A percentile compares a stretch with the other conserved stretches of the same genome.
Evolutionary conservation across 2,329 filamentous ascomycete species (phyloP).

Genomic region (Chaetomiaceae sp.): DNA sequence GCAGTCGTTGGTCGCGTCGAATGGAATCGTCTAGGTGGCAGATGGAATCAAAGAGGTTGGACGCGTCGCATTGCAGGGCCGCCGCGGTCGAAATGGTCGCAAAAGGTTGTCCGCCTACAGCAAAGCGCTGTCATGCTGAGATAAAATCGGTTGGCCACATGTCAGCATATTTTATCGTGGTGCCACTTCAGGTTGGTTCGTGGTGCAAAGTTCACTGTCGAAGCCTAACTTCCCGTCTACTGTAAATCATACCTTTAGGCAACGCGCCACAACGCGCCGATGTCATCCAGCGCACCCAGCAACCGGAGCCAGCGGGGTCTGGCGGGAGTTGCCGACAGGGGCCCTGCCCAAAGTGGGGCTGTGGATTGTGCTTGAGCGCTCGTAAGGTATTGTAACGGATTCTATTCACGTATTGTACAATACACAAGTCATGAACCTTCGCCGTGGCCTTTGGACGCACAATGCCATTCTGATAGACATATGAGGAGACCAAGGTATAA

Average conservation of each 20-base stretch:
- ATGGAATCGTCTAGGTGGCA: neutral
- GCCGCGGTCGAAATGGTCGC: constrained; percentile 3
- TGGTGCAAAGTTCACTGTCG: neutral
- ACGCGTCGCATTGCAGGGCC: neutral
- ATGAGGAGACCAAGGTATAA: too few species aligned
- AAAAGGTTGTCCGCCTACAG: neutral
- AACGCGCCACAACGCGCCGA: too few species aligned
- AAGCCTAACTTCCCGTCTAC: too few species aligned
- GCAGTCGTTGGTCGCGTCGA: neutral
- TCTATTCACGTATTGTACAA: too few species aligned
- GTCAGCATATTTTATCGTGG: neutral
- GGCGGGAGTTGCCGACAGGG: too few species aligned
- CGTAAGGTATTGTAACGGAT: too few species aligned
- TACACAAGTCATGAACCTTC: too few species aligned
- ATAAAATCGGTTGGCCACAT: neutral
- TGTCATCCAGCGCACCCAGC: neutral
- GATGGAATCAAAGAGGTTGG: neutral
- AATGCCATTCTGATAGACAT: too few species aligned
- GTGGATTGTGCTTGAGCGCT: too few species aligned
- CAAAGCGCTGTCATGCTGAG: constrained; percentile 10
- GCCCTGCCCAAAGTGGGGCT: too few species aligned
- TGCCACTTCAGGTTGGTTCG: neutral
- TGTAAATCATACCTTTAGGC: neutral
- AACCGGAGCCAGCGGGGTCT: neutral
- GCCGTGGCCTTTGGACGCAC: too few species aligned